Evolutionary conservation across 148 eudicot genomes (phyloP).

Genomic region (Hydrangea macrophylla): DNA sequence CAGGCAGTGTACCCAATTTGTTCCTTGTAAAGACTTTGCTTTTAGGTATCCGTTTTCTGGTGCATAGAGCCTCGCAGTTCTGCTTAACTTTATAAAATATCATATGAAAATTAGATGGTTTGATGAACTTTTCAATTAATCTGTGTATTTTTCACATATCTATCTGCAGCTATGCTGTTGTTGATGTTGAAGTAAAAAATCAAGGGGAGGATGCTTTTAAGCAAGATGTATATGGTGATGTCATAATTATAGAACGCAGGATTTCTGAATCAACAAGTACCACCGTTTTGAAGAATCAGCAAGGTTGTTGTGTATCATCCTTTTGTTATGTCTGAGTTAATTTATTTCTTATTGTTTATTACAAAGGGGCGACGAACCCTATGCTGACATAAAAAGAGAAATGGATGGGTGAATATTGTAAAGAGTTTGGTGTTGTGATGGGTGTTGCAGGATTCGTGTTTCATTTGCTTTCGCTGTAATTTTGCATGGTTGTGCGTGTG

Average conservation of each 20-base stretch:
- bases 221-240: conserved; percentile 69
- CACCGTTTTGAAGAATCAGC: conserved; percentile 56
- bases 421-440: neutral
- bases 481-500: too few relatives aligned
- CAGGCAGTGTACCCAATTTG: neutral
- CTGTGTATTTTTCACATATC: conserved; percentile 9
- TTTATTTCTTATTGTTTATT: conserved; percentile 7
- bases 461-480: neutral
- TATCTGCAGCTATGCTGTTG: conserved; percentile 66
- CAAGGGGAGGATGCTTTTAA: conserved; percentile 90
- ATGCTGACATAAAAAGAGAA: too few relatives aligned
- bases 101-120: neutral
- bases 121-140: neutral
- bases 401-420: neutral
- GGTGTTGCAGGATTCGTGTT: neutral
- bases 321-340: neutral
- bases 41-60: neutral
- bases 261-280: conserved; percentile 66
- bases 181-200: conserved; percentile 73
- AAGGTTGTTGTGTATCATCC: conserved; percentile 41
- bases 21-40: neutral
- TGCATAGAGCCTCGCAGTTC: neutral
- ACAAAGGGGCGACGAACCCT: neutral
- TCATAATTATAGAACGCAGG: conserved; percentile 76
- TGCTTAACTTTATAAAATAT: neutral